phyloP scores from a whole-genome alignment of 257 asterid genomes.

The Scutellaria barbata region DNA sequence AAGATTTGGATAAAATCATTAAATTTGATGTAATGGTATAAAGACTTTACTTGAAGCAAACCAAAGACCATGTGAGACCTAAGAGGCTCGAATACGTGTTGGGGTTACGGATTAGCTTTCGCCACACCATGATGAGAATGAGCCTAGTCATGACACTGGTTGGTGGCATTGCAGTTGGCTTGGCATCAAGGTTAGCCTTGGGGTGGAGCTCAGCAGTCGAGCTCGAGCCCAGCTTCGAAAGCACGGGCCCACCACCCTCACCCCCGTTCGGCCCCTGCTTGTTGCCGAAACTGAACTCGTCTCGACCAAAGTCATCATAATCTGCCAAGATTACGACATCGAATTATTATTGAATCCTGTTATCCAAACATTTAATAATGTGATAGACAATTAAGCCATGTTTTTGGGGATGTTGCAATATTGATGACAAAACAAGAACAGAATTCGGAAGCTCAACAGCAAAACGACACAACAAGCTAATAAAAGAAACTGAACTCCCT shows the following conservation, averaged over 20 bases:
- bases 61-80: conserved; percentile 71
- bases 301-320: conserved; percentile 83
- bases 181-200: conserved; percentile 47
- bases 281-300: conserved; percentile 55
- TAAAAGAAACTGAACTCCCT: conserved; percentile 30
- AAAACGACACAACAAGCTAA: conserved; percentile 38
- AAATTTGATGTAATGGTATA: not conserved
- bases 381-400: conserved; percentile 56
- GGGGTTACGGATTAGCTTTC: conserved; percentile 69
- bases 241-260: conserved; percentile 58
- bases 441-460: conserved; percentile 29
- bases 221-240: conserved; percentile 87
- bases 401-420: conserved; percentile 43
- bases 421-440: conserved; percentile 37
- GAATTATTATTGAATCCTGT: not conserved
- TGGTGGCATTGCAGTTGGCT: conserved; percentile 65
- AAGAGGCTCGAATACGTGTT: conserved; percentile 73
- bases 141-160: conserved; percentile 76
- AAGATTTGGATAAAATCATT: not conserved
- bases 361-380: conserved; percentile 25
- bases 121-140: conserved; percentile 78
- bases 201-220: conserved; percentile 91
- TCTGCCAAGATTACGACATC: conserved; percentile 45
- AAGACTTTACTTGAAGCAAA: conserved; percentile 52
- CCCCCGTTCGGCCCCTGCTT: conserved; percentile 46